These are phyloP conservation scores for Boletus fagicola DNA, from an alignment of 768 basidiomycete genomes.

Conservation along the genomic window DNA sequence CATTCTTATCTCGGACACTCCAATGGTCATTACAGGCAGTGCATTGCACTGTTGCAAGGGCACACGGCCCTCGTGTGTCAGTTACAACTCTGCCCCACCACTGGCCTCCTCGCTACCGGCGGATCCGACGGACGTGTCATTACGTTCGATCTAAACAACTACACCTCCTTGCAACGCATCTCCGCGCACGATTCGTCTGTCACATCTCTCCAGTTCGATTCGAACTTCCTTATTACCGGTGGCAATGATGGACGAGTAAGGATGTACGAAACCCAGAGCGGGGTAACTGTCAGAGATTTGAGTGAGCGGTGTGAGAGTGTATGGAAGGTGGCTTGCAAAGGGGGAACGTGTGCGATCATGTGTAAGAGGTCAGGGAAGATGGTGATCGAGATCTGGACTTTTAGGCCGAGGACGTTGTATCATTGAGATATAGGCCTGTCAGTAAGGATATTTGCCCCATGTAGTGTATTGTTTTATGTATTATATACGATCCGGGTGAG, in stretches of 20 bases:
- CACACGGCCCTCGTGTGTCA: constrained; percentile 93
- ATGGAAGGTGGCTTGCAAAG: constrained; percentile 81
- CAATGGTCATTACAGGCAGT: constrained; percentile 49
- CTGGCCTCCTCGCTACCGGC: constrained; percentile 67
- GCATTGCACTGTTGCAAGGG: constrained; percentile 81
- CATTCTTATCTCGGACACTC: neutral
- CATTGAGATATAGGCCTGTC: constrained; percentile 10
- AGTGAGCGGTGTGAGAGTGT: constrained; percentile 75
- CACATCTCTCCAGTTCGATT: constrained; percentile 85
- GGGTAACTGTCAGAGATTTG: constrained; percentile 70
- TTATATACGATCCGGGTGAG: neutral
- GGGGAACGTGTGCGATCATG: constrained; percentile 74
- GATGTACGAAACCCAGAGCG: constrained; percentile 66
- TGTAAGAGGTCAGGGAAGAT: constrained; percentile 80
- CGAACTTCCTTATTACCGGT: constrained; percentile 75
- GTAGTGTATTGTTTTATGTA: constrained; percentile 13
- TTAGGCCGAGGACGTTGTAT: constrained; percentile 42
- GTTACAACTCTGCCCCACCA: constrained; percentile 67
- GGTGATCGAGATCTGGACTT: constrained; percentile 84
- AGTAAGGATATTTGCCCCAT: constrained; percentile 5
- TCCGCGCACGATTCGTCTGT: constrained; percentile 88
- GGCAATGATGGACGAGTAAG: constrained; percentile 85
- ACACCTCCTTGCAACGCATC: constrained; percentile 56
- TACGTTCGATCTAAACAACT: constrained; percentile 54
- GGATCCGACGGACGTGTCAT: constrained; percentile 88